A percentile compares a stretch with the other conserved stretches of the same genome.
These are phyloP conservation scores for Salix dunnii DNA, from an alignment of 345 rosid genomes.

Conservation along the genomic window DNA sequence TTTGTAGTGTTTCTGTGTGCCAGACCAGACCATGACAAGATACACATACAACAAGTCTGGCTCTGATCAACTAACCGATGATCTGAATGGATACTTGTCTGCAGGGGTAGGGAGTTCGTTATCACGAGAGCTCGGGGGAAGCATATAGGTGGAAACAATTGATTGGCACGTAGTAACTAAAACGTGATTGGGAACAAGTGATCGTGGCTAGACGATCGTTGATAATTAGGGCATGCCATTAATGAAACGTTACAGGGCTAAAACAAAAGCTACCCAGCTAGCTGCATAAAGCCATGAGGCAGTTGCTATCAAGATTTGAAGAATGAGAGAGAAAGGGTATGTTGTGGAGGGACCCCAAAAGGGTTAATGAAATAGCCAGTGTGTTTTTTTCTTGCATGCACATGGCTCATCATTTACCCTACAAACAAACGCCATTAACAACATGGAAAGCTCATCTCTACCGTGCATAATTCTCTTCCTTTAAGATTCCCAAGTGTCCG, in stretches of 20 bases:
- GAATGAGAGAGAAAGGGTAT: neutral
- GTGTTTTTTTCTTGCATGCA: neutral
- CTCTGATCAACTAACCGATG: too few species aligned
- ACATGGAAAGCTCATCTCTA: neutral
- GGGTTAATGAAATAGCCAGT: neutral
- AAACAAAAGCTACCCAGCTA: neutral
- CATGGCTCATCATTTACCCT: constrained; percentile 8
- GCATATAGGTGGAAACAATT: neutral
- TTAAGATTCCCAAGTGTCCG: neutral
- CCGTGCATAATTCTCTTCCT: neutral
- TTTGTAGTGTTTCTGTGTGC: too few species aligned
- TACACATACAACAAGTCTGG: too few species aligned
- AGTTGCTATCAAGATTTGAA: neutral
- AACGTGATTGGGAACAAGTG: neutral
- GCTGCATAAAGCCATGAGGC: neutral
- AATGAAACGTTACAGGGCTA: neutral
- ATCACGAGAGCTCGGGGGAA: too few species aligned
- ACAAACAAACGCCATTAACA: neutral
- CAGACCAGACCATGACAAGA: too few species aligned
- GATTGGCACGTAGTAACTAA: neutral
- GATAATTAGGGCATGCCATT: neutral
- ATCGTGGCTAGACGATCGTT: neutral
- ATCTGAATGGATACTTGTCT: too few species aligned
- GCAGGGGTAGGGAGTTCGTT: too few species aligned
- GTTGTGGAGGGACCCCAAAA: neutral